Evolutionary conservation across 352 stramenopile genomes (phyloP).

Genomic region (Globisporangium irregulare): DNA sequence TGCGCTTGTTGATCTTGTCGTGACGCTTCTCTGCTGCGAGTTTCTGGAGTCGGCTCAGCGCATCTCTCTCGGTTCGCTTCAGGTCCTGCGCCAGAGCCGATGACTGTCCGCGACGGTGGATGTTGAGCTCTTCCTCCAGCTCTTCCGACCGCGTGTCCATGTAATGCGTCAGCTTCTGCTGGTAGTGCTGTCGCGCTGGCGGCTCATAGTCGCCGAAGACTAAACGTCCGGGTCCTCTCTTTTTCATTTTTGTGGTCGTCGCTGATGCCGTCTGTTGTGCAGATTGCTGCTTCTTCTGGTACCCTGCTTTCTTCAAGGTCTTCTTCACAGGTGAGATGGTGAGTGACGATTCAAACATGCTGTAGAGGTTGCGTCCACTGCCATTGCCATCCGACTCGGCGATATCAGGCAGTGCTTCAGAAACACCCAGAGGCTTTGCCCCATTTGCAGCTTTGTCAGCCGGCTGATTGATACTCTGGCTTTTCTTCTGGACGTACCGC

Average conservation of each 20-base stretch:
- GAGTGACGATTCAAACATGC: slow-evolving; percentile 26
- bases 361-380: slow-evolving; percentile 29
- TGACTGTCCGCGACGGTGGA: slow-evolving; percentile 38
- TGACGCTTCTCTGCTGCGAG: slow-evolving; percentile 75
- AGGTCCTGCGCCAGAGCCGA: slow-evolving; percentile 36
- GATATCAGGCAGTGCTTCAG: not conserved
- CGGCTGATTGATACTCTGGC: slow-evolving; percentile 14
- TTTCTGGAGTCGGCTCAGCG: slow-evolving; percentile 53
- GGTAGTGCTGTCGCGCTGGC: slow-evolving; percentile 58
- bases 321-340: slow-evolving; percentile 28
- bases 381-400: slow-evolving; percentile 9
- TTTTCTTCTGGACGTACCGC: slow-evolving; percentile 61
- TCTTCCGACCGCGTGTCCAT: slow-evolving; percentile 60
- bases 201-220: slow-evolving; percentile 74
- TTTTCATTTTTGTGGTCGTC: slow-evolving; percentile 21
- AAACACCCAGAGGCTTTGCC: slow-evolving; percentile 2
- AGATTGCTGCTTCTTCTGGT: slow-evolving; percentile 5
- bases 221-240: slow-evolving; percentile 54
- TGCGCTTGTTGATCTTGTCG: slow-evolving; percentile 72
- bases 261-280: slow-evolving; percentile 14
- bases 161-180: slow-evolving; percentile 77
- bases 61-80: slow-evolving; percentile 63
- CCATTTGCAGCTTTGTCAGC: not conserved
- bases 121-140: slow-evolving; percentile 72
- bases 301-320: slow-evolving; percentile 24